Evolutionary conservation across 1,284 basidiomycete species (phyloP), one percentile per base, ranked within the genome.

Genomic region (Kwoniella shivajii): DNA sequence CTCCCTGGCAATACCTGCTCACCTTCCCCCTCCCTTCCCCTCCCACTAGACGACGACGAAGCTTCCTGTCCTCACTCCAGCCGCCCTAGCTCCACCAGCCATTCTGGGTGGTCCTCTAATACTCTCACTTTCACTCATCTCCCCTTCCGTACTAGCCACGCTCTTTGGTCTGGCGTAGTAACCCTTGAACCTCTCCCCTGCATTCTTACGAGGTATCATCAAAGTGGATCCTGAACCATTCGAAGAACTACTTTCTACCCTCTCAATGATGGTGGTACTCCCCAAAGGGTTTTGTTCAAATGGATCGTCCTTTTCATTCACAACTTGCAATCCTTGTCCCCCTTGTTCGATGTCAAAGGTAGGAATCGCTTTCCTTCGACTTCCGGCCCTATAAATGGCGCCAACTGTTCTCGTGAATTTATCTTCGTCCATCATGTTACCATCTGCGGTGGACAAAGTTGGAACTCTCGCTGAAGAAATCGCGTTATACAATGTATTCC

Each of bases 401-500:
- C 63, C 45, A 22, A 66, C 62, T 2, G 64, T 49, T 4, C 64
- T 51, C 6, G 68, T 69, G 47, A 63, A 69, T 29, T 57, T 49
- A 58, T 69, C 68, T 29, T 60, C 57, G 45, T 52, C 43, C 22
- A 14, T 46, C 24, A 50, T 11, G 7, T 13, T 20, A 14, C 11
- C 31, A 33, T 20, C n/a, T 9, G 34, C n/a, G 13, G 18, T 26
- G n/a, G 20, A 7, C 4, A 39, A 22, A 6, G 52, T 50, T 7
- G 59, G 56, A 9, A 56, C 49, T 39, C 43, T 31, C 6, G 46
- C 51, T 6, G 57, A 63, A 9, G 59, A 56, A 36, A 70, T 70
- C 6, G 68, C 68, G 11, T 65, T 61, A 39, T 68, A 66, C 18
- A 70, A 47, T 5, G 68, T 64, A 22, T 50, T 54, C 16, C 68